Percentiles rank a stretch among this genome's conserved stretches.
Conservation (phyloP, 306 rosid species). For the Quercus alba region DNA sequence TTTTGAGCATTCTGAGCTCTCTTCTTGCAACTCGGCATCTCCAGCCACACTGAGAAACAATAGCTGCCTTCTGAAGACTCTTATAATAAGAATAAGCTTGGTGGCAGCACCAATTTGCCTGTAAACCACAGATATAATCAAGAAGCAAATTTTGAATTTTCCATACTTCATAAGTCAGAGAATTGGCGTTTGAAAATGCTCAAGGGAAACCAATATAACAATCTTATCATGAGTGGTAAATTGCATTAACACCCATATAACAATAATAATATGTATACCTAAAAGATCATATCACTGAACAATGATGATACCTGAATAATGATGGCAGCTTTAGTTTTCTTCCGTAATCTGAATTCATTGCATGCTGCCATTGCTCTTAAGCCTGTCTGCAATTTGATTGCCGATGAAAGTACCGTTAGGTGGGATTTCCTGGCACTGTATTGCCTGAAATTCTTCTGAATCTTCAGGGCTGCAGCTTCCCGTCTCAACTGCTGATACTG, state of each 20-base stretch:
- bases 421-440: slow-evolving; percentile 62
- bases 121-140: slow-evolving; percentile 17
- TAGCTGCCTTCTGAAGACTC: slow-evolving; percentile 75
- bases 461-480: slow-evolving; percentile 87
- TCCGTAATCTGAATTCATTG: slow-evolving; percentile 93
- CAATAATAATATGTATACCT: too few relatives aligned
- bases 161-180: too few relatives aligned
- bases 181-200: too few relatives aligned
- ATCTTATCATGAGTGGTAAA: too few relatives aligned
- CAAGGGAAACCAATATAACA: too few relatives aligned
- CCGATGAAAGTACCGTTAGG: slow-evolving; percentile 45
- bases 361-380: slow-evolving; percentile 97
- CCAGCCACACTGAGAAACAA: slow-evolving; percentile 95
- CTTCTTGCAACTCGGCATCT: slow-evolving; percentile 86
- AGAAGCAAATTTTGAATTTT: too few relatives aligned
- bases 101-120: slow-evolving; percentile 76
- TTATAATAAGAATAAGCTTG: slow-evolving; percentile 71
- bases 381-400: slow-evolving; percentile 84
- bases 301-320: slow-evolving; percentile 56
- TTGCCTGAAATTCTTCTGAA: slow-evolving; percentile 77
- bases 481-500: slow-evolving; percentile 70
- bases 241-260: too few relatives aligned
- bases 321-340: slow-evolving; percentile 88
- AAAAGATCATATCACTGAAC: too few relatives aligned
- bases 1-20: slow-evolving; percentile 93